Conservation (phyloP, 805 yeast genomes). For the Candida coleopterorum region DNA sequence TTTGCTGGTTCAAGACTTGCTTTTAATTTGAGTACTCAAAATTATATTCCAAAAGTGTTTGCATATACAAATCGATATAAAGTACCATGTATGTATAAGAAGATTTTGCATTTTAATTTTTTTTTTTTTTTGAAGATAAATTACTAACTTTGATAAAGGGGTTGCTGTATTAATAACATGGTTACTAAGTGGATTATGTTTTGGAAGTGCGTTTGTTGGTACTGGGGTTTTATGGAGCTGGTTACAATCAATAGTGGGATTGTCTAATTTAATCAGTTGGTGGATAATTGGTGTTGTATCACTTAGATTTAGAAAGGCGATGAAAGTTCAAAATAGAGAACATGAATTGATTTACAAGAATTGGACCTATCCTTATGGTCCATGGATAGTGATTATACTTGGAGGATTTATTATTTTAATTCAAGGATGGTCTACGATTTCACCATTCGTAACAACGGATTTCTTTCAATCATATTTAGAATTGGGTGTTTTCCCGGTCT, state of each 20-base stretch:
- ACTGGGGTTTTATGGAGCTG: slow-evolving; percentile 51
- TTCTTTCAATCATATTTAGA: slow-evolving; percentile 47
- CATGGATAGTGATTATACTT: slow-evolving; percentile 41
- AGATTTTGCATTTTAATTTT: too few relatives aligned
- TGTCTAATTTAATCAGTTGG: slow-evolving; percentile 51
- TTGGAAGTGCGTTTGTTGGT: slow-evolving; percentile 54
- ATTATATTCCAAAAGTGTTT: slow-evolving; percentile 41
- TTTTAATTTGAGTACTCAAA: slow-evolving; percentile 47
- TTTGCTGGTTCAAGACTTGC: slow-evolving; percentile 48
- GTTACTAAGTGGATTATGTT: slow-evolving; percentile 53
- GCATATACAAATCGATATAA: slow-evolving; percentile 38
- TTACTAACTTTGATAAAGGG: too few relatives aligned
- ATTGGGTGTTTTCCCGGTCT: slow-evolving; percentile 42
- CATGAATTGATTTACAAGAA: slow-evolving; percentile 39
- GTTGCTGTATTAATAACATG: slow-evolving; percentile 48
- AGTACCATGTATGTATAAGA: too few relatives aligned
- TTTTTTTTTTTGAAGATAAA: too few relatives aligned
- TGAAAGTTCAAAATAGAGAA: slow-evolving; percentile 38
- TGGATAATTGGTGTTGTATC: slow-evolving; percentile 45
- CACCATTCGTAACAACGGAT: slow-evolving; percentile 38
- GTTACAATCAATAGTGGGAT: slow-evolving; percentile 50
- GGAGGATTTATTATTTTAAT: slow-evolving; percentile 43
- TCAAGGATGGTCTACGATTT: slow-evolving; percentile 50
- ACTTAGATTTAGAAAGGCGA: slow-evolving; percentile 45
- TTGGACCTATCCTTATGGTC: slow-evolving; percentile 50